Evolutionary conservation across 1,139 yeast genomes (phyloP), one percentile per base, ranked within the genome.

Genomic region (Yamadazyma friedrichii): DNA sequence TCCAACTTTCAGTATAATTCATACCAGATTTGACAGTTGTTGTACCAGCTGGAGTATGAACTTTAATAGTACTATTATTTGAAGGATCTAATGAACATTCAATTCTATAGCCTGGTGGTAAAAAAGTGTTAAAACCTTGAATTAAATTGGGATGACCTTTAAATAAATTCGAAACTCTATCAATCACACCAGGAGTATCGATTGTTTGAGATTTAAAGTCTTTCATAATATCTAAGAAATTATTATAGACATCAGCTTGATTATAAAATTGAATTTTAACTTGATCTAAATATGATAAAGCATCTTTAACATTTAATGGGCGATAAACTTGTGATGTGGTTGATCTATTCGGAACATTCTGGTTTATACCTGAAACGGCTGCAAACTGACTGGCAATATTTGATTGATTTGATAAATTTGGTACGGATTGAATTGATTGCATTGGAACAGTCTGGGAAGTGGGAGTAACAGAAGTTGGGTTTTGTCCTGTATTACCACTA

Each of bases 161-260:
- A 61, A 93, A 93, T 44, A 93, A 69, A 1, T 86, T 79, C 0
- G 97, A 88, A 0, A 93, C 98, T 43, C 98, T 76, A 58, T 89
- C 96, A 59, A 93, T 93, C 29, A 93, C 99, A 15, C 98, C 99
- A 0, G 98, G 98, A 1, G 99, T 93, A 62, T 94, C 98, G 56
- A 93, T 91, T 51, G 88, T 80, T 66, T 91, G 97, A 38, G 95
- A 85, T 68, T 94, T 93, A 70, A 94, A 94, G 59, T 94, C 98
- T 65, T 93, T 93, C 99, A 93, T 93, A 49, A 93, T 93, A 61
- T 94, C 99, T 57, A 93, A 76, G 58, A 93, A 93, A 61, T 88
- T 91, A 61, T 93, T 94, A 70, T 94, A 93, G 39, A 94, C 96
- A 58, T 91, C 97, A 0, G 98, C 95, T 64, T 93, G 95, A 51